A percentile compares a stretch with the other conserved stretches of the same genome.
phyloP scores from a whole-genome alignment of 208 protist species.

The Trypanosoma platydactyli region DNA sequence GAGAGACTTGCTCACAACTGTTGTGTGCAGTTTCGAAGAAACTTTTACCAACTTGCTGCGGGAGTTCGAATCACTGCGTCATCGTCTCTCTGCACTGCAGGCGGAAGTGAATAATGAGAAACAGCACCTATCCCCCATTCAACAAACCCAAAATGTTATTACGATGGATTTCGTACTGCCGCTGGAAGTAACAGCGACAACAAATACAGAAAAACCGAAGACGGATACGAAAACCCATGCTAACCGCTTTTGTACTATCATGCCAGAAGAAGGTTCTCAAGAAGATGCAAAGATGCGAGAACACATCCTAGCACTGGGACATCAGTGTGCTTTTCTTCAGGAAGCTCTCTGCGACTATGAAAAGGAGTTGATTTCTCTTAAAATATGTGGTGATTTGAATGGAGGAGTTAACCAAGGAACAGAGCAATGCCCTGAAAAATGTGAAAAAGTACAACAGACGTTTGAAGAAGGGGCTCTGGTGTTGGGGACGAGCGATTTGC shows the following conservation, averaged over 20 bases:
- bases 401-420: constrained; percentile 17
- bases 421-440: constrained; percentile 11
- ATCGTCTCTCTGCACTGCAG: constrained; percentile 38
- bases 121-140: constrained; percentile 2
- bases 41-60: constrained; percentile 13
- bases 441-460: constrained; percentile 15
- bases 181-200: background rate
- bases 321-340: constrained; percentile 27
- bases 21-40: constrained; percentile 26
- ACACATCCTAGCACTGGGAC: constrained; percentile 22
- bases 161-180: background rate
- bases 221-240: background rate
- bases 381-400: constrained; percentile 9
- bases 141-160: background rate
- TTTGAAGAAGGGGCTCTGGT: constrained; percentile 24
- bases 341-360: constrained; percentile 23
- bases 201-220: background rate
- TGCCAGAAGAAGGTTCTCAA: background rate
- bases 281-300: constrained; percentile 13
- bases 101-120: constrained; percentile 30
- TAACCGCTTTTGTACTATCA: background rate
- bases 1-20: constrained; percentile 26
- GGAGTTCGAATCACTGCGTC: constrained; percentile 33
- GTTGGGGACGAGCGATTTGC: constrained; percentile 23
- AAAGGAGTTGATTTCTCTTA: constrained; percentile 19